Percentiles rank a stretch among this genome's conserved stretches.
Conservation (phyloP, 2,329 filamentous ascomycete species). For the Ophiostoma sp. region DNA sequence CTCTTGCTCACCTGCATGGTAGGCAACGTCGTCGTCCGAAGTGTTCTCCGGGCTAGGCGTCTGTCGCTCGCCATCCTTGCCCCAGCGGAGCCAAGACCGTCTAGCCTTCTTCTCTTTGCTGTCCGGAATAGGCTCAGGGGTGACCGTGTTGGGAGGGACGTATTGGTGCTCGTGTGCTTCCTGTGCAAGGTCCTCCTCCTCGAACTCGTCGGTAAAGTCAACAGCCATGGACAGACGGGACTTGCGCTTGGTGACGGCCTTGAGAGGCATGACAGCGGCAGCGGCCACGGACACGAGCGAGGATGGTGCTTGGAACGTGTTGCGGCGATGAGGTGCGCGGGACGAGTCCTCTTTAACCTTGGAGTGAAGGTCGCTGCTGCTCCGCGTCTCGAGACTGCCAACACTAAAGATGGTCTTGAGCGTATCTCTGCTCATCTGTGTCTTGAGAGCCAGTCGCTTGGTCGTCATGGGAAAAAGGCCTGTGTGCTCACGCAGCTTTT, state of each 20-base stretch:
- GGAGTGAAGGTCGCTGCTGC: conserved; percentile 27
- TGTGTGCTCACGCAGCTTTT: conserved; percentile 40
- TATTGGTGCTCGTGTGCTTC: neutral
- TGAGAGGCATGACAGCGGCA: conserved; percentile 36
- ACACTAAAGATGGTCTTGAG: conserved; percentile 54
- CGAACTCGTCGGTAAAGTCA: conserved; percentile 19
- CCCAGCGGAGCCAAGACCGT: conserved; percentile 19
- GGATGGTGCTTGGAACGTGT: conserved; percentile 34
- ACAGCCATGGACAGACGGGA: conserved; percentile 30
- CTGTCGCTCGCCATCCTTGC: neutral
- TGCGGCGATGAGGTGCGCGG: conserved; percentile 31
- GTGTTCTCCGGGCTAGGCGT: conserved; percentile 27
- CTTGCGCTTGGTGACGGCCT: conserved; percentile 39
- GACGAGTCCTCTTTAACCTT: neutral
- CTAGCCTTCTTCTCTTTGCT: neutral
- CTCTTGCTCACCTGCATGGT: conserved; percentile 32
- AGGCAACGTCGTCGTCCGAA: conserved; percentile 30
- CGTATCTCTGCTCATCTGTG: conserved; percentile 49
- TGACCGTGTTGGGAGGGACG: neutral
- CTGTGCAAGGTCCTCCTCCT: conserved; percentile 8
- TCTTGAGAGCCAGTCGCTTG: conserved; percentile 42
- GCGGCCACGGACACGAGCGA: conserved; percentile 34
- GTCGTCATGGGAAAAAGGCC: conserved; percentile 39
- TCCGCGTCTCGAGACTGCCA: conserved; percentile 43
- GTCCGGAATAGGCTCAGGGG: neutral